phyloP scores from a whole-genome alignment of 805 yeast species.

The Cyberlindnera euphorbiae region DNA sequence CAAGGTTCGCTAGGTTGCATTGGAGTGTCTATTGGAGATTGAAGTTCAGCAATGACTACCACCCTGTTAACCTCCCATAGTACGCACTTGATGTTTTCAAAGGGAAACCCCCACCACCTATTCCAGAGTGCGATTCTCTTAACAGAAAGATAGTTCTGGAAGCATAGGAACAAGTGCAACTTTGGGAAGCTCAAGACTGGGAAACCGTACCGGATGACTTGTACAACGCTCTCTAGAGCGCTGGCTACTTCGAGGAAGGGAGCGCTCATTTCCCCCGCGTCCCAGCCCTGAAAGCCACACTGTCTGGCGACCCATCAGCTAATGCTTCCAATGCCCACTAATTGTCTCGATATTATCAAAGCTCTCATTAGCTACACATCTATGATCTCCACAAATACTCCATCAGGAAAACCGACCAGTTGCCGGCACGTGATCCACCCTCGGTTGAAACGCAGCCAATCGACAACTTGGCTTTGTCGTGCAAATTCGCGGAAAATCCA shows the following conservation, averaged over 20 bases:
- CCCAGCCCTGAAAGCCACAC: too few species aligned
- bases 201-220: constrained; percentile 34
- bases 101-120: constrained; percentile 11
- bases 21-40: constrained; percentile 63
- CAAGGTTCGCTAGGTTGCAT: constrained; percentile 44
- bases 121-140: constrained; percentile 9
- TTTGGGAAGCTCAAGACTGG: constrained; percentile 31
- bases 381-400: too few species aligned
- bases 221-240: constrained; percentile 4
- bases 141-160: constrained; percentile 9
- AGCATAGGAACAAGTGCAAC: constrained; percentile 14
- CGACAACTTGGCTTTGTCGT: too few species aligned
- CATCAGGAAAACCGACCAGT: too few species aligned
- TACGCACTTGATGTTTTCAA: constrained; percentile 26
- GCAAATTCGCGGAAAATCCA: too few species aligned
- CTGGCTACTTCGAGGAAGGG: constrained; percentile 4
- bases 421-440: too few species aligned
- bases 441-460: too few species aligned
- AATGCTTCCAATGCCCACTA: too few species aligned
- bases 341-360: too few species aligned
- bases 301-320: too few species aligned
- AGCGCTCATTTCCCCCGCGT: too few species aligned
- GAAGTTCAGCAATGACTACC: constrained; percentile 40
- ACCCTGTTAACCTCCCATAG: constrained; percentile 40
- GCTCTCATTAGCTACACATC: too few species aligned